Evolutionary conservation across 2,329 filamentous ascomycete genomes (phyloP).

Genomic region (Neofusicoccum umdonicola): DNA sequence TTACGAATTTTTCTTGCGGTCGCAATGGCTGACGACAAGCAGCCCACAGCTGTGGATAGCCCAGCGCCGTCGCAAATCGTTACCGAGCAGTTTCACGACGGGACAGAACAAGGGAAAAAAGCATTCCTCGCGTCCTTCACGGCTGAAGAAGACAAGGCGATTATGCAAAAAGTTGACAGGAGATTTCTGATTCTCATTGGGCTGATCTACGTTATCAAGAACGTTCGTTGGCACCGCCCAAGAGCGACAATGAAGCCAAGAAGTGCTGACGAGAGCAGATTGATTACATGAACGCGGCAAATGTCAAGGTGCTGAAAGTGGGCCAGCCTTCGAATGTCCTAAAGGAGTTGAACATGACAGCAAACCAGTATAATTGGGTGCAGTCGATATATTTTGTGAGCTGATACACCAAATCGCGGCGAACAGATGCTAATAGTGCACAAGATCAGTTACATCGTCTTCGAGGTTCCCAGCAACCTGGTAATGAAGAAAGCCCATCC

Average conservation of each 20-base stretch:
- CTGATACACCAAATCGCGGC: neutral
- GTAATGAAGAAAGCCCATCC: constrained; percentile 38
- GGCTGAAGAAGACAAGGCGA: constrained; percentile 24
- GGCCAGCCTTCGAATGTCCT: constrained; percentile 22
- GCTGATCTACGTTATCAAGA: constrained; percentile 28
- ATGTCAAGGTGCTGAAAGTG: constrained; percentile 25
- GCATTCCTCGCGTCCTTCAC: constrained; percentile 25
- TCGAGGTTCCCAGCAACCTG: constrained; percentile 33
- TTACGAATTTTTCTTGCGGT: neutral
- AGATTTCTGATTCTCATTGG: constrained; percentile 25
- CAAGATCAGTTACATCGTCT: constrained; percentile 26
- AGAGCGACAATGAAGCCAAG: neutral
- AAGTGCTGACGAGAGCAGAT: constrained; percentile 20
- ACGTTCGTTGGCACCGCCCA: constrained; percentile 17
- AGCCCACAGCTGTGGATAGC: neutral
- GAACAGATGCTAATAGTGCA: neutral
- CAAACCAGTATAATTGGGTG: constrained; percentile 27
- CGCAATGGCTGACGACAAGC: neutral
- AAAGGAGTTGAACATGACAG: constrained; percentile 24
- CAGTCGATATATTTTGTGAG: constrained; percentile 24
- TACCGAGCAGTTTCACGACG: constrained; percentile 2
- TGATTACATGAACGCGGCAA: constrained; percentile 26
- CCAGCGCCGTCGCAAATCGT: neutral
- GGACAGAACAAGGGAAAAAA: constrained; percentile 22
- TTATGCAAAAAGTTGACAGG: constrained; percentile 27